Evolutionary conservation across 352 stramenopile species (phyloP).

Genomic region (Achlya hypogyna): DNA sequence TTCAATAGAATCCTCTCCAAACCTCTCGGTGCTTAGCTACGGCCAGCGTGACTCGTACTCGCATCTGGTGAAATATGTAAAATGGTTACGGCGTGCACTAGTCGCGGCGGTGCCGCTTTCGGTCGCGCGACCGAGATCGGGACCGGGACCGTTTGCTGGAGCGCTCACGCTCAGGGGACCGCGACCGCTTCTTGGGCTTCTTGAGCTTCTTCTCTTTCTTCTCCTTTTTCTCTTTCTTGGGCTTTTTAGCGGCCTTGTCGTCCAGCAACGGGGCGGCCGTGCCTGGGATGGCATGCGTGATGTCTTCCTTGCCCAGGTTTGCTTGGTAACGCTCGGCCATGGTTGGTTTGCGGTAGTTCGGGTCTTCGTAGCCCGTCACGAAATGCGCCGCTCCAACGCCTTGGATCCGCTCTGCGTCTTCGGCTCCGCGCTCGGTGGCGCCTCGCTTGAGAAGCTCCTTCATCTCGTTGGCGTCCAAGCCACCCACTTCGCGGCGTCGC

Average conservation of each 20-base stretch:
- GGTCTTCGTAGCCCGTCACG: constrained; percentile 32
- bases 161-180: background rate
- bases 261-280: constrained; percentile 3
- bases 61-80: too few species aligned
- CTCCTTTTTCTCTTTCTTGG: constrained; percentile 36
- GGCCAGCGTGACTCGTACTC: too few species aligned
- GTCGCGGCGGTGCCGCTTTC: background rate
- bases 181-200: constrained; percentile 47
- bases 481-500: constrained; percentile 32
- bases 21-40: too few species aligned
- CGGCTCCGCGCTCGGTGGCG: constrained; percentile 51
- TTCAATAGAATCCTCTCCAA: too few species aligned
- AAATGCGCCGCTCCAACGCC: constrained; percentile 70
- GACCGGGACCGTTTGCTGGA: constrained; percentile 6
- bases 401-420: constrained; percentile 74
- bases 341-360: constrained; percentile 43
- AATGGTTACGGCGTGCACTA: too few species aligned
- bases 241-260: constrained; percentile 22
- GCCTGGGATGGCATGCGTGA: constrained; percentile 54
- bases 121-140: background rate
- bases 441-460: constrained; percentile 80
- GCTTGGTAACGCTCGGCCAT: constrained; percentile 66
- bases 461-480: constrained; percentile 67
- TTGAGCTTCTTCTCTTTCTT: constrained; percentile 49
- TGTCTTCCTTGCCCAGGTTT: constrained; percentile 40